These are phyloP conservation scores for Drechslerella stenobrocha DNA, from an alignment of 2,329 filamentous ascomycete genomes.

Conservation along the genomic window DNA sequence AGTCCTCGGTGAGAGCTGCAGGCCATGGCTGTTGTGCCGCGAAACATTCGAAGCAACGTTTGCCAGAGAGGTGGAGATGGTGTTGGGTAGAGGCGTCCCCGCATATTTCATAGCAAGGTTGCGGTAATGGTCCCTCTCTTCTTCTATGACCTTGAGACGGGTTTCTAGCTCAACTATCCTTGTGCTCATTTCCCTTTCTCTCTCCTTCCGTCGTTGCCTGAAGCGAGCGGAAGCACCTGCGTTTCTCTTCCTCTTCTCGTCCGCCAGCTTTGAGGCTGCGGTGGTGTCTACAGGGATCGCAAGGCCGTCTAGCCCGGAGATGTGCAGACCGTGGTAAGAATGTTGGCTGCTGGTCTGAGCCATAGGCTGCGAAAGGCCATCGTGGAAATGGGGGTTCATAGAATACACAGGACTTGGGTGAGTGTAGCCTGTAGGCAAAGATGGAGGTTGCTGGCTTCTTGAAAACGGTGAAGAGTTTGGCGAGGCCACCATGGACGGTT, in stretches of 20 bases:
- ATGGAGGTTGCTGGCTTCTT: conserved; percentile 22
- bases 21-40: conserved; percentile 33
- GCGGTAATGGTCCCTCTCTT: conserved; percentile 73
- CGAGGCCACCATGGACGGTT: conserved; percentile 25
- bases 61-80: conserved; percentile 31
- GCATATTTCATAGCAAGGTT: conserved; percentile 64
- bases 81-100: conserved; percentile 39
- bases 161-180: conserved; percentile 69
- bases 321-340: conserved; percentile 20
- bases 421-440: conserved; percentile 23
- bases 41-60: conserved; percentile 6
- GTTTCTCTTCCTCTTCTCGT: conserved; percentile 83
- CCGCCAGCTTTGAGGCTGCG: conserved; percentile 77
- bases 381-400: conserved; percentile 43
- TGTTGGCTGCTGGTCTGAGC: conserved; percentile 26
- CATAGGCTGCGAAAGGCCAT: conserved; percentile 39
- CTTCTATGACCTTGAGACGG: conserved; percentile 61
- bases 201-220: conserved; percentile 77
- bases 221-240: conserved; percentile 83
- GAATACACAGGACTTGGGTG: conserved; percentile 43
- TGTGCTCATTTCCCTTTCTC: conserved; percentile 71
- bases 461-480: conserved; percentile 39
- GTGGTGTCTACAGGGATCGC: conserved; percentile 75
- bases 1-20: conserved; percentile 42
- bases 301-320: conserved; percentile 58